A percentile compares a stretch with the other conserved stretches of the same genome.
Evolutionary conservation across 2,329 filamentous ascomycete genomes (phyloP).

Genomic region (Sporothrix pseudoabietina): DNA sequence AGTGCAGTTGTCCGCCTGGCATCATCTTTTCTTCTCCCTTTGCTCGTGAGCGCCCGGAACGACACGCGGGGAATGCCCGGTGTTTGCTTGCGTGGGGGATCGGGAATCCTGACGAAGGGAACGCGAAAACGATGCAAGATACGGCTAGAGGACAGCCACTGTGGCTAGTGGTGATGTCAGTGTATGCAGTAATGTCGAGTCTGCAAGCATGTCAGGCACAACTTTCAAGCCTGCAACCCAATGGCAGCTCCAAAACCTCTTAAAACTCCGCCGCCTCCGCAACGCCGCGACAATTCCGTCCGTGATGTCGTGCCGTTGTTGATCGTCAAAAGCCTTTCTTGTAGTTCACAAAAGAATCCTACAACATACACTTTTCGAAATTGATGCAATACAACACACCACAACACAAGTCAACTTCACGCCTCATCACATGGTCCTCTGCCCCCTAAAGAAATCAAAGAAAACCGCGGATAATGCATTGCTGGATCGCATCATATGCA

Average conservation of each 20-base stretch:
- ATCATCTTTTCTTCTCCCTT: background rate
- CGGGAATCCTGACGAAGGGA: background rate
- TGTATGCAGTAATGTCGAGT: no score
- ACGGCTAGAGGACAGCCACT: background rate
- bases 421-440: no score
- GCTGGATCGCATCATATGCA: background rate
- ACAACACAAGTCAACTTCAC: background rate
- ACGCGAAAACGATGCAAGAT: background rate
- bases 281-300: background rate
- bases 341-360: background rate
- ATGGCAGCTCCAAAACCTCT: no score
- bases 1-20: background rate
- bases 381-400: background rate
- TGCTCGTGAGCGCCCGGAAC: background rate
- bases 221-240: no score
- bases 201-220: background rate
- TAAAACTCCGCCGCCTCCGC: background rate
- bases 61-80: background rate
- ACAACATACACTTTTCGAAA: background rate
- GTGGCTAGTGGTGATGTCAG: slow-evolving; percentile 5
- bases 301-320: background rate
- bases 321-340: background rate
- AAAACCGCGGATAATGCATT: background rate
- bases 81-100: slow-evolving; percentile 6
- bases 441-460: background rate